These are phyloP conservation scores for Colletotrichum sp. DNA, from an alignment of 2,329 filamentous ascomycete genomes.

Conservation along the genomic window DNA sequence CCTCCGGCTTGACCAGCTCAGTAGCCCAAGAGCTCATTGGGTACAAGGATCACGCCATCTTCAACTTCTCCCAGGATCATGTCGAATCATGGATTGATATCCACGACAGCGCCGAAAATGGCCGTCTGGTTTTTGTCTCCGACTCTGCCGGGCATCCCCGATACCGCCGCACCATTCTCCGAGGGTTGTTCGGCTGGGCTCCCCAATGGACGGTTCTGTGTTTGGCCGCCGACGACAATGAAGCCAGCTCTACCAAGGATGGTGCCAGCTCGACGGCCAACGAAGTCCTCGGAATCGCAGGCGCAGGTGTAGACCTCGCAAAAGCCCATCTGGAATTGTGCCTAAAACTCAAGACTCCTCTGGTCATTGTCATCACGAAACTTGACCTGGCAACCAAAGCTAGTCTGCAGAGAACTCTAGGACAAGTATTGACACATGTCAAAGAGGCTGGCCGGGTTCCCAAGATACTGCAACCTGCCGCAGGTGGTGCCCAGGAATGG, in stretches of 20 bases:
- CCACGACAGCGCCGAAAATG: slow-evolving; percentile 75
- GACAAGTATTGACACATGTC: slow-evolving; percentile 75
- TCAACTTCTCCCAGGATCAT: slow-evolving; percentile 88
- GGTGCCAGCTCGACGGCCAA: slow-evolving; percentile 54
- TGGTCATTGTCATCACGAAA: slow-evolving; percentile 88
- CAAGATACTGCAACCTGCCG: slow-evolving; percentile 69
- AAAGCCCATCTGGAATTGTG: slow-evolving; percentile 85
- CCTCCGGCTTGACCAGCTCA: slow-evolving; percentile 90
- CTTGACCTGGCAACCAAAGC: slow-evolving; percentile 81
- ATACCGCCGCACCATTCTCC: slow-evolving; percentile 86
- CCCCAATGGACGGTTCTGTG: slow-evolving; percentile 94
- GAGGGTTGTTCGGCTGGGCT: slow-evolving; percentile 92
- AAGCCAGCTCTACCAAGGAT: slow-evolving; percentile 35
- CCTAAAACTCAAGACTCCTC: slow-evolving; percentile 76
- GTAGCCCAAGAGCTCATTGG: slow-evolving; percentile 93
- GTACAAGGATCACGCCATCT: slow-evolving; percentile 66
- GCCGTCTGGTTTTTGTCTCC: slow-evolving; percentile 83
- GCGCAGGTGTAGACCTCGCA: slow-evolving; percentile 71
- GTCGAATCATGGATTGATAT: slow-evolving; percentile 95
- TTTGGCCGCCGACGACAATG: slow-evolving; percentile 78
- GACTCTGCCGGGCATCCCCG: slow-evolving; percentile 92
- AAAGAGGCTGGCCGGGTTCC: slow-evolving; percentile 79
- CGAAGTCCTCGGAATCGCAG: slow-evolving; percentile 54
- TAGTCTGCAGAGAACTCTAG: slow-evolving; percentile 72
- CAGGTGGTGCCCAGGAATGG: slow-evolving; percentile 54